Base-by-base conservation (phyloP, 176 grass and related monocot species). In the Paspalum notatum region DNA sequence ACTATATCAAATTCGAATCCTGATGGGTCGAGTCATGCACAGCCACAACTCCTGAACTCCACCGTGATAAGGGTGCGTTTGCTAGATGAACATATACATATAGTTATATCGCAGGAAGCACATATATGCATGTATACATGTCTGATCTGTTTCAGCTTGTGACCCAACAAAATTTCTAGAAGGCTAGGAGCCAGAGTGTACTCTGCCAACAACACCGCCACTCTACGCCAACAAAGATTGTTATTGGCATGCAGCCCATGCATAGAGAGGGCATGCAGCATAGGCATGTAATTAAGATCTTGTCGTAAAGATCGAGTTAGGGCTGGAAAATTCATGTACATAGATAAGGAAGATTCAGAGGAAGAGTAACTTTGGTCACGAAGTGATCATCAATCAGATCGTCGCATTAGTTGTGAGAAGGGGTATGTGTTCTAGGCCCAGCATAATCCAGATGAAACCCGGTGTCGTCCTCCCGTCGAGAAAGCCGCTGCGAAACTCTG, bases 391-490 rank as follows among this genome's bases (percentile, higher is more conserved):
- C 32, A 62, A 22, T 58, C 56, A 25, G 57, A 60, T 61, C 57
- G 21, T 21, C n/a, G 58, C 60, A 58, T 90, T 76, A 97, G 46
- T 97, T 97, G 85, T 97, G 94, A 82, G 72, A 80, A 54, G 94
- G 94, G 15, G 89, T 21, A 37, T 92, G 91, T 12, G 91, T 90
- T 48, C 74, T 88, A 61, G 94, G 94, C 12, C 83, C 87, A 16
- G 50, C 84, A 53, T 97, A 97, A 75, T 97, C 94, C 24, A 97
- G 74, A 90, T 94, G 78, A 76, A 97, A 94, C 51, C 43, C 72
- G 3, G 76, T 79, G 65, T 84, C 77, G 65, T 84, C 77, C 71
- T 69, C 79, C 74, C 44, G 42, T 12, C 9, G 68, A 59, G 70
- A 74, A 79, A 68, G 44, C 45, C 9, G 14, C 12, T 45, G 54